Evolutionary conservation across 1,284 basidiomycete genomes (phyloP).

Genomic region (Agroathelia rolfsii): DNA sequence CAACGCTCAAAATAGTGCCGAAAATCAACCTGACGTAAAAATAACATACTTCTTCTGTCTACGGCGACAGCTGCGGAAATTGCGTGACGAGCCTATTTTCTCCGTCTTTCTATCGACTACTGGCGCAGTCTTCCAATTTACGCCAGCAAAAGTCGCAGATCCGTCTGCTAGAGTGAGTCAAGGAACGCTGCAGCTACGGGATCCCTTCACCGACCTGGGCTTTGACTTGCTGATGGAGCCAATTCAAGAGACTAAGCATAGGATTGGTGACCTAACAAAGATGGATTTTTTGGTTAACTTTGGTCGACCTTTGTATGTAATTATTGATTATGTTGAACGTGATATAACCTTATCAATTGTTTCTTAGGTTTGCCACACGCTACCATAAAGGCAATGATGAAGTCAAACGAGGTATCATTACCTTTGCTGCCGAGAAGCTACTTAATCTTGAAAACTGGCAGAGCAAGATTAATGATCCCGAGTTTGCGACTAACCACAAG

Average conservation of each 20-base stretch:
- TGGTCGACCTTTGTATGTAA: slow-evolving; percentile 19
- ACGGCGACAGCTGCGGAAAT: slow-evolving; percentile 3
- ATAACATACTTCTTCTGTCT: slow-evolving; percentile 6
- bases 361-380: slow-evolving; percentile 12
- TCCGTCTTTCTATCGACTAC: slow-evolving; percentile 16
- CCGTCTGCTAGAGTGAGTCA: slow-evolving; percentile 2
- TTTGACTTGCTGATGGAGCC: slow-evolving; percentile 6
- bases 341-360: slow-evolving; percentile 1
- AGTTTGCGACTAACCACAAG: slow-evolving; percentile 2
- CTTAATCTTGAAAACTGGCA: too few species aligned
- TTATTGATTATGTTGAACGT: neutral
- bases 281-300: slow-evolving; percentile 10
- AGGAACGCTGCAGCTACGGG: neutral
- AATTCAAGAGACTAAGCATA: neutral
- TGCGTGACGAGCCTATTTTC: slow-evolving; percentile 10
- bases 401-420: slow-evolving; percentile 10
- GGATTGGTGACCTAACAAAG: slow-evolving; percentile 3
- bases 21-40: too few species aligned
- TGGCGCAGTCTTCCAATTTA: slow-evolving; percentile 11
- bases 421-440: slow-evolving; percentile 17
- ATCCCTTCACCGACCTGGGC: slow-evolving; percentile 6
- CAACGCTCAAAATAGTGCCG: too few species aligned
- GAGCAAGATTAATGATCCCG: neutral
- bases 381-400: slow-evolving; percentile 8
- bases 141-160: slow-evolving; percentile 5